Base-by-base conservation (phyloP, 1,284 basidiomycete species). In the Apiotrichum porosum region DNA sequence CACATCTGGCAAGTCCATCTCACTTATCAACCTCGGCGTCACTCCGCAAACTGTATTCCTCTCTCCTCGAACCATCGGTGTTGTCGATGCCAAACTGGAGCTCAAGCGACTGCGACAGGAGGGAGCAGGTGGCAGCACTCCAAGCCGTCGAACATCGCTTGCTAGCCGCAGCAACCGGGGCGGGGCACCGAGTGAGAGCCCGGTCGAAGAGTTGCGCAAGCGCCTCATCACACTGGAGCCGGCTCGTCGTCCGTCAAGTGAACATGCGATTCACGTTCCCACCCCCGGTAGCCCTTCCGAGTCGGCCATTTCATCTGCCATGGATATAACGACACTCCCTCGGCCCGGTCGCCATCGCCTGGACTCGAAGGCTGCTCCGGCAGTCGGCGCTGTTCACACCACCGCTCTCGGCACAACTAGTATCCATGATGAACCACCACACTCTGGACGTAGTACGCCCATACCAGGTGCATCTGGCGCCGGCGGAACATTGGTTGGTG, bases 21-120 rank as follows among this genome's bases (percentile, higher is more conserved):
- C 87, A 4, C 84, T 85, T 62, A 79, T 82, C 9, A 81, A 88
- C 65, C 80, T 93, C 35, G 84, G 86, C 4, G 86, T 97, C n/a
- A 88, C 92, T 0, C 91, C 91, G 6, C 90, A 91, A 54, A 98
- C 93, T 0, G 86, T 98, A 19, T 97, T 99, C 73, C 79, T 98
- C 59, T 88, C 83, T 18, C 72, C 74, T 3, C 61, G 68, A 2
- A 70, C 66, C 0, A 49, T 71, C 15, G 64, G 62, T 8, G 44
- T 55, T n/a, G 59, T 65, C 18, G 68, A 72, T 37, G 54, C 59
- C 2, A 63, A 63, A 44, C 56, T 62, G 23, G 65, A 68, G 42
- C 49, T 66, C 3, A 47, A 51, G 31, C 61, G 65, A 14, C 45
- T 72, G 4, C 61, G 65, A n/a, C 64, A 63, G 10, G 54, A 63